phyloP scores from a whole-genome alignment of 2,329 filamentous ascomycete species.

The Sarocladiaceae sp. region DNA sequence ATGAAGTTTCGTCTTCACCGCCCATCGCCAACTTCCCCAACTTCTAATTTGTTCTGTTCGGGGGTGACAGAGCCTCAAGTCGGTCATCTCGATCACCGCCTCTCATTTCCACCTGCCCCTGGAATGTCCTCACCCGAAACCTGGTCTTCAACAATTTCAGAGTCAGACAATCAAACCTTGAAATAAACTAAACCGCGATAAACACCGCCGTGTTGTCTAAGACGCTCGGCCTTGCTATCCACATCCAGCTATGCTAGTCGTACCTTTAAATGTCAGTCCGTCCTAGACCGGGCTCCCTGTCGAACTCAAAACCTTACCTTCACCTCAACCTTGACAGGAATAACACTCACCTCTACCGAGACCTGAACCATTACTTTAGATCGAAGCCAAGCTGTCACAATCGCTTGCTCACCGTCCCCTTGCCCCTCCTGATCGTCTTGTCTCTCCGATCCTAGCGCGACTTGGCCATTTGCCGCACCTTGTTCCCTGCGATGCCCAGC shows the following conservation, averaged over 20 bases:
- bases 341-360: background rate
- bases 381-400: background rate
- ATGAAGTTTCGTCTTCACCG: conserved; percentile 1
- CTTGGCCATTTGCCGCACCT: conserved; percentile 5
- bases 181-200: conserved; percentile 7
- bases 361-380: background rate
- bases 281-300: too few relatives aligned
- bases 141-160: background rate
- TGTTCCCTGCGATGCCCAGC: too few relatives aligned
- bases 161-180: background rate
- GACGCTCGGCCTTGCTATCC: background rate
- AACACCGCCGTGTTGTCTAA: conserved; percentile 3
- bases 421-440: conserved; percentile 5
- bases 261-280: background rate
- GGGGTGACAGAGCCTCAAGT: too few relatives aligned
- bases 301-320: background rate
- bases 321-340: background rate
- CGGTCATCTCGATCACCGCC: background rate
- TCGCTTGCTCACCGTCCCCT: too few relatives aligned
- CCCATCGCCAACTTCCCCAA: background rate
- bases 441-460: conserved; percentile 7
- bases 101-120: background rate
- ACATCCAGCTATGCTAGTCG: background rate
- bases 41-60: background rate
- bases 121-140: background rate